Evolutionary conservation across 345 rosid genomes (phyloP).

Genomic region (Murraya paniculata): DNA sequence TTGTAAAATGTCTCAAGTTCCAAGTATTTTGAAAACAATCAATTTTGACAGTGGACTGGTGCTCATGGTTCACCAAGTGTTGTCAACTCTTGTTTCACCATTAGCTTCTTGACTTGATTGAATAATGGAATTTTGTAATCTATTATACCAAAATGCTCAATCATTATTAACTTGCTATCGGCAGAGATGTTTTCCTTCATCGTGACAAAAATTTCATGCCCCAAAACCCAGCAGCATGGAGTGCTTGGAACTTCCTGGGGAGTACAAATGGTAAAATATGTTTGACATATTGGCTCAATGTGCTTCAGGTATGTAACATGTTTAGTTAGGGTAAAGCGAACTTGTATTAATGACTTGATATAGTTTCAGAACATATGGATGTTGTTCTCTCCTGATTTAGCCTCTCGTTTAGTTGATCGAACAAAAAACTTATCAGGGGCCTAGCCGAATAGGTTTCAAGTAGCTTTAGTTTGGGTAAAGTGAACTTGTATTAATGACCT

Average conservation of each 20-base stretch:
- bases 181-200: conserved; percentile 82
- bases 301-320: conserved; percentile 68
- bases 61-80: no score
- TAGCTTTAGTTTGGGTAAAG: not conserved
- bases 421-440: not conserved
- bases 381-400: not conserved
- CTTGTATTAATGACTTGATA: not conserved
- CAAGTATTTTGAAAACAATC: not conserved
- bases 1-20: not conserved
- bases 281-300: conserved; percentile 90
- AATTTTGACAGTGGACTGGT: not conserved
- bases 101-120: not conserved
- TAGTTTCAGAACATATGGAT: no score
- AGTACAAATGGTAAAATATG: conserved; percentile 60
- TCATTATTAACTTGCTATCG: conserved; percentile 16
- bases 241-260: conserved; percentile 92
- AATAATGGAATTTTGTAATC: not conserved
- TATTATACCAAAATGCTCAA: not conserved
- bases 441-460: no score
- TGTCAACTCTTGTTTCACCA: no score
- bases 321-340: not conserved
- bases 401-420: not conserved
- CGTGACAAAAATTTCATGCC: conserved; percentile 80
- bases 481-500: not conserved
- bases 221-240: conserved; percentile 45